Conservation (phyloP, 2,329 filamentous ascomycete genomes). For the Cladophialophora exuberans region DNA sequence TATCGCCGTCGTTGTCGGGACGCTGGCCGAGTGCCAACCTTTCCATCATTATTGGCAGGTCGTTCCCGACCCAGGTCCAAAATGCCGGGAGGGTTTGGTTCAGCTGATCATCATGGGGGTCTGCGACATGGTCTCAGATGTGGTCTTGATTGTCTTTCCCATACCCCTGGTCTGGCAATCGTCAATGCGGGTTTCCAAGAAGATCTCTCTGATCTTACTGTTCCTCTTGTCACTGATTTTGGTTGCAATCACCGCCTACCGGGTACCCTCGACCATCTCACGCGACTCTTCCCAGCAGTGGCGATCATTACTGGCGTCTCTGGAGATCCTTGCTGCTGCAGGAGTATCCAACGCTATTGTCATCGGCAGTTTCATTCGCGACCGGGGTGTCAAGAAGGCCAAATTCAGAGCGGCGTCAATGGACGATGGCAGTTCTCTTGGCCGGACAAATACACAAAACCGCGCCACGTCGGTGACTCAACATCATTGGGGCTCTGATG, state of each 20-base stretch:
- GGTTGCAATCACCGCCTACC: slow-evolving; percentile 77
- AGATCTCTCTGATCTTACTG: slow-evolving; percentile 75
- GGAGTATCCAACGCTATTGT: slow-evolving; percentile 86
- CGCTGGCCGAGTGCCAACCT: slow-evolving; percentile 80
- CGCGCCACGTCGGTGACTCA: slow-evolving; percentile 67
- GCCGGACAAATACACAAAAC: slow-evolving; percentile 32
- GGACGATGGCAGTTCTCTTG: slow-evolving; percentile 43
- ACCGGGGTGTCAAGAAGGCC: slow-evolving; percentile 85
- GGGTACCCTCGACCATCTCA: slow-evolving; percentile 76
- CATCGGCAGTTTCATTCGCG: slow-evolving; percentile 87
- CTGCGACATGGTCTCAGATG: slow-evolving; percentile 84
- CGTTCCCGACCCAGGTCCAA: slow-evolving; percentile 79
- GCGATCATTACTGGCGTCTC: slow-evolving; percentile 83
- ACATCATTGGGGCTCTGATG: slow-evolving; percentile 83
- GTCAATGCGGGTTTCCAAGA: slow-evolving; percentile 74
- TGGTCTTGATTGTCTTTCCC: slow-evolving; percentile 84
- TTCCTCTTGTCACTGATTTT: slow-evolving; percentile 85
- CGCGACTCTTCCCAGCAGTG: slow-evolving; percentile 77
- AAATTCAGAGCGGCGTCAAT: slow-evolving; percentile 68
- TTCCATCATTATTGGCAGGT: slow-evolving; percentile 79
- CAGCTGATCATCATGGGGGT: slow-evolving; percentile 90
- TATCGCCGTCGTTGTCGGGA: slow-evolving; percentile 76
- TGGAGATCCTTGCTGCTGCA: slow-evolving; percentile 88
- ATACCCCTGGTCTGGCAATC: slow-evolving; percentile 84
- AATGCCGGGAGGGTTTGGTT: slow-evolving; percentile 82